These are phyloP conservation scores for Stephanodiscus triporus DNA, from an alignment of 108 stramenopile species.

Conservation along the genomic window DNA sequence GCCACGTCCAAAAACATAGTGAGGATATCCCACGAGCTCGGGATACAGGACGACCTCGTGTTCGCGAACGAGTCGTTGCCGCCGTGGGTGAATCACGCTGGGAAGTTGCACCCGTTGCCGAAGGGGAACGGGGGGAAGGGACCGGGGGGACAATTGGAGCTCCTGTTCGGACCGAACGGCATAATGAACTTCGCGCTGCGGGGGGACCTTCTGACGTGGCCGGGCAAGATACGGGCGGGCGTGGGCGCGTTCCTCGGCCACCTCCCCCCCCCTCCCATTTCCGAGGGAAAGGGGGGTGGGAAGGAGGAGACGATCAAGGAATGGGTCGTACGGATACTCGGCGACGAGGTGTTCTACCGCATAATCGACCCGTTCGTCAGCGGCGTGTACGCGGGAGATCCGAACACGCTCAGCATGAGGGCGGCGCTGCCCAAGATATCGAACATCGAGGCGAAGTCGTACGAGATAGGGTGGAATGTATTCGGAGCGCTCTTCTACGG, in stretches of 20 bases:
- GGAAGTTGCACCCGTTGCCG: constrained; percentile 94
- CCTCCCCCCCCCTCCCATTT: constrained; percentile 52
- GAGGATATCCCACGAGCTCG: constrained; percentile 88
- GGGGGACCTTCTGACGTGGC: constrained; percentile 88
- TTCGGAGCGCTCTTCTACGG: constrained; percentile 87
- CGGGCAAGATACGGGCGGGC: constrained; percentile 95
- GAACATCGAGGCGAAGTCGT: constrained; percentile 76
- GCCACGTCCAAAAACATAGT: constrained; percentile 90
- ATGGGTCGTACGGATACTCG: constrained; percentile 91
- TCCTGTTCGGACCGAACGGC: constrained; percentile 83
- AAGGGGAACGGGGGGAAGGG: constrained; percentile 86
- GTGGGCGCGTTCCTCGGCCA: constrained; percentile 91
- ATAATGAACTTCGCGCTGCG: constrained; percentile 76
- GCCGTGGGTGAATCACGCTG: constrained; percentile 87
- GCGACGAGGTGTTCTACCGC: constrained; percentile 90
- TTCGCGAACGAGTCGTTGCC: constrained; percentile 90
- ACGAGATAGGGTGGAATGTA: constrained; percentile 79
- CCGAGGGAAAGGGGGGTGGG: constrained; percentile 1
- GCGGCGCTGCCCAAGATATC: constrained; percentile 93
- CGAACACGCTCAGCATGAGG: constrained; percentile 88
- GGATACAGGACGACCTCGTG: constrained; percentile 88
- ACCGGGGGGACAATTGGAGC: constrained; percentile 78
- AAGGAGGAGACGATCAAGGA: constrained; percentile 95
- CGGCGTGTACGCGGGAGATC: constrained; percentile 98
- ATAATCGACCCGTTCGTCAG: constrained; percentile 96